These are phyloP conservation scores for Linum usitatissimum DNA, from an alignment of 345 rosid species.

Conservation along the genomic window DNA sequence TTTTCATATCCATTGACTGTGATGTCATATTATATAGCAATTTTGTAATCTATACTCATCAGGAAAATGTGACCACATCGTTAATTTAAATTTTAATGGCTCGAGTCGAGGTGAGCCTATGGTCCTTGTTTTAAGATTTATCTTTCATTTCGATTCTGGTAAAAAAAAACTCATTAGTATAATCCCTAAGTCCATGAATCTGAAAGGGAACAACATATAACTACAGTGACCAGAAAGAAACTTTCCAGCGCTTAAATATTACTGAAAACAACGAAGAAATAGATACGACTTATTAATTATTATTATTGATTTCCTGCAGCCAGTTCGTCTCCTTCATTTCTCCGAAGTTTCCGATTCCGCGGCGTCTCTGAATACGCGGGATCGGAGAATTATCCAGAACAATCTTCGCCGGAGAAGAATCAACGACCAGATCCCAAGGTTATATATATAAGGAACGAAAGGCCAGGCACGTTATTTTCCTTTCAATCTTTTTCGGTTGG, in stretches of 20 bases:
- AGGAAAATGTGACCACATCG: no score
- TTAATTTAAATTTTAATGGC: no score
- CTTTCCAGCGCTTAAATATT: not conserved
- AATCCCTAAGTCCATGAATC: not conserved
- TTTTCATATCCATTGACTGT: no score
- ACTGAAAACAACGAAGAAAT: not conserved
- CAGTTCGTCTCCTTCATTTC: not conserved
- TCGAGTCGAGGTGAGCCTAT: no score
- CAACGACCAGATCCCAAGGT: not conserved
- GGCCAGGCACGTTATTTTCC: not conserved
- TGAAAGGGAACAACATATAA: no score
- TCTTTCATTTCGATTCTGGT: no score
- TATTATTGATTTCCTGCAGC: not conserved
- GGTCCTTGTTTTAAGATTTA: no score
- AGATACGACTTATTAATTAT: not conserved
- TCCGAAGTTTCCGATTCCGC: not conserved
- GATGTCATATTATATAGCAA: no score
- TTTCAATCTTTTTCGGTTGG: slow-evolving; percentile 7
- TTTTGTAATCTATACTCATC: no score
- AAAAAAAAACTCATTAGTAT: not conserved
- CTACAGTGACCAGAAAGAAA: not conserved
- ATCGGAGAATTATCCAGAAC: slow-evolving; percentile 6
- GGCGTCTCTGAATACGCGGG: slow-evolving; percentile 18
- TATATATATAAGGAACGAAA: not conserved
- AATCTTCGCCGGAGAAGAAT: not conserved